Conservation (phyloP, 257 asterid species). For the Paraleonurus japonicus region DNA sequence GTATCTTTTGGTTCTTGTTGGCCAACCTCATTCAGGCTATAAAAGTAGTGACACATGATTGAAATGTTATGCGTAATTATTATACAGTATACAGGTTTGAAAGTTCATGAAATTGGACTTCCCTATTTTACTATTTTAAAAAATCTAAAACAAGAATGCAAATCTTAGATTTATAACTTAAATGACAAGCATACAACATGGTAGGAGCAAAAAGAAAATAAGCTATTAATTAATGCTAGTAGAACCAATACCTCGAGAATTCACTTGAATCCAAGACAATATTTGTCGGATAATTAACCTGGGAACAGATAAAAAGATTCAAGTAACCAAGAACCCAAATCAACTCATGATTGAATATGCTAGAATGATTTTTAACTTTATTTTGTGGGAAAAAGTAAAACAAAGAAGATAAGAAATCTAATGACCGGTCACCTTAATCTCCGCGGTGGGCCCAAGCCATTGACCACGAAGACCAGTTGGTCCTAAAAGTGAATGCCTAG, state of each 20-base stretch:
- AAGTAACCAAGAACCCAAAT: constrained; percentile 15
- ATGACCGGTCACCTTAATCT: constrained; percentile 55
- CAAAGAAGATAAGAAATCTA: constrained; percentile 12
- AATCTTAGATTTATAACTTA: background rate
- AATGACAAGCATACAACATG: constrained; percentile 7
- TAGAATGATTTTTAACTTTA: background rate
- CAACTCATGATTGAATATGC: constrained; percentile 1
- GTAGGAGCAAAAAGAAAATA: background rate
- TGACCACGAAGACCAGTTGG: constrained; percentile 90
- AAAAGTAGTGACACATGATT: constrained; percentile 38
- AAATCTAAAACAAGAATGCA: background rate
- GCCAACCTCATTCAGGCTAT: constrained; percentile 67
- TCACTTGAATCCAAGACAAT: constrained; percentile 54
- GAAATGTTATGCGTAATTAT: constrained; percentile 30
- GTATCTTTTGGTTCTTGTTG: constrained; percentile 39
- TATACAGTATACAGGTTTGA: background rate
- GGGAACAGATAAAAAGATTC: constrained; percentile 22
- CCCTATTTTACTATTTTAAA: background rate
- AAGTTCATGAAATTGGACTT: constrained; percentile 1
- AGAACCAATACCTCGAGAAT: constrained; percentile 57
- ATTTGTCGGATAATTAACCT: constrained; percentile 86
- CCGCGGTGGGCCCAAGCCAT: constrained; percentile 70
- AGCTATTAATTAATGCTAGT: constrained; percentile 8
- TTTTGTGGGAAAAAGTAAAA: background rate
- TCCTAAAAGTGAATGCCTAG: constrained; percentile 86